A percentile compares a stretch with the other conserved stretches of the same genome.
These are phyloP conservation scores for Wolfiporia cocos DNA, from an alignment of 1,284 basidiomycete genomes.

Conservation along the genomic window DNA sequence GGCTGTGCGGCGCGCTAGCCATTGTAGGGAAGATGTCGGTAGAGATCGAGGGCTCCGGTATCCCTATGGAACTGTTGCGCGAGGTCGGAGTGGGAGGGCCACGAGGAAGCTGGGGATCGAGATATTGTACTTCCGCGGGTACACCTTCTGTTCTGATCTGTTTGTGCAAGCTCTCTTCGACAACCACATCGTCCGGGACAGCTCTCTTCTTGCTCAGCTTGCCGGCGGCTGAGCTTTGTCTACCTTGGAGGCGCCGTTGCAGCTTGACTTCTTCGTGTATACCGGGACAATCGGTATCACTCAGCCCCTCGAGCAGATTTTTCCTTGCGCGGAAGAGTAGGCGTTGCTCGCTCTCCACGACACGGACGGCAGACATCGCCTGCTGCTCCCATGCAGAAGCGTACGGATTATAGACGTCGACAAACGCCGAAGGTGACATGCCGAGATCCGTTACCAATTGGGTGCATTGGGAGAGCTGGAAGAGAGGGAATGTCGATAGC, in stretches of 20 bases:
- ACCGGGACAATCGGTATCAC: conserved; percentile 49
- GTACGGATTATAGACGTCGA: conserved; percentile 51
- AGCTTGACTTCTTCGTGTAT: conserved; percentile 46
- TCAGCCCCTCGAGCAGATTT: conserved; percentile 47
- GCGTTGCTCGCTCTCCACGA: conserved; percentile 38
- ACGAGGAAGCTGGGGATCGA: neutral
- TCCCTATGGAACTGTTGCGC: too few species aligned
- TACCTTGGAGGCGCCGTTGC: conserved; percentile 24
- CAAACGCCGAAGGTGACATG: conserved; percentile 41
- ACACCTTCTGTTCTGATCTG: too few species aligned
- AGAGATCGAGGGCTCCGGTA: too few species aligned
- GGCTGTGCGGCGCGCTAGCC: neutral
- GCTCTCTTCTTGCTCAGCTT: neutral
- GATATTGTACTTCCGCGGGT: too few species aligned
- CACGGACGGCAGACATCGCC: conserved; percentile 35
- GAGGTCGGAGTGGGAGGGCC: too few species aligned
- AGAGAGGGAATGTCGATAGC: conserved; percentile 57
- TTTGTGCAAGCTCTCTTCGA: too few species aligned
- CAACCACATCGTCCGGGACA: too few species aligned
- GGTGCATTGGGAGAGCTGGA: conserved; percentile 48
- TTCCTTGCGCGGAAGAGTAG: conserved; percentile 54
- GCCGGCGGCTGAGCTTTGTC: neutral
- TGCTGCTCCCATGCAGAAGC: conserved; percentile 56
- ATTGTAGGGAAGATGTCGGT: too few species aligned
- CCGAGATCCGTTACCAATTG: conserved; percentile 47